These are phyloP conservation scores for Luzula sylvatica DNA, from an alignment of 176 grass and related monocot species.

Conservation along the genomic window DNA sequence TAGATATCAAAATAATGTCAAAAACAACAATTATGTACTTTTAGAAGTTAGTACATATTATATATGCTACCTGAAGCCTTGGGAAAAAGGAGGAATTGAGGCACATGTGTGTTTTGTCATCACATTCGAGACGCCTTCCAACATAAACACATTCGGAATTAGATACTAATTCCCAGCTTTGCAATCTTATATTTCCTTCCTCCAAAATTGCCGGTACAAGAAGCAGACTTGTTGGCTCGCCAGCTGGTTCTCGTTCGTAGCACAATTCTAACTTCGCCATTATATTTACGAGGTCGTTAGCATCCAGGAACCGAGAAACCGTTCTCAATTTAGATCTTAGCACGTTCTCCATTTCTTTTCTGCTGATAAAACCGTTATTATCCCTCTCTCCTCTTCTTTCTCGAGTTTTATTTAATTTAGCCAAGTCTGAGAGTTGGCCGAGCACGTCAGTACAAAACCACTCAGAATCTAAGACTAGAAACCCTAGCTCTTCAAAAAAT, in stretches of 20 bases:
- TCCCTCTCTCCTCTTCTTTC: neutral
- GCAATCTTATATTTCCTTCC: conserved; percentile 31
- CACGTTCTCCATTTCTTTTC: conserved; percentile 62
- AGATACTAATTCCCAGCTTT: conserved; percentile 39
- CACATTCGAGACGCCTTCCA: conserved; percentile 66
- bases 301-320: conserved; percentile 33
- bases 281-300: conserved; percentile 65
- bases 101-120: conserved; percentile 50
- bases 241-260: conserved; percentile 69
- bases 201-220: conserved; percentile 64
- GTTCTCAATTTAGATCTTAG: conserved; percentile 13
- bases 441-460: conserved; percentile 67
- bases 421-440: conserved; percentile 28
- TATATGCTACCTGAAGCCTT: conserved; percentile 55
- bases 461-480: conserved; percentile 64
- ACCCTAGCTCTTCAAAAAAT: conserved; percentile 65
- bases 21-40: neutral
- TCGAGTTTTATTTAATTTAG: conserved; percentile 40
- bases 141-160: conserved; percentile 43
- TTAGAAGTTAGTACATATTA: neutral
- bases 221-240: conserved; percentile 56
- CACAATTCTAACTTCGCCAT: conserved; percentile 67
- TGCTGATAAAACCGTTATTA: conserved; percentile 53
- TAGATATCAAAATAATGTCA: neutral
- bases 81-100: conserved; percentile 73